Conservation (phyloP, 139 green algal genomes). For the Chlamydomonas sp. region DNA sequence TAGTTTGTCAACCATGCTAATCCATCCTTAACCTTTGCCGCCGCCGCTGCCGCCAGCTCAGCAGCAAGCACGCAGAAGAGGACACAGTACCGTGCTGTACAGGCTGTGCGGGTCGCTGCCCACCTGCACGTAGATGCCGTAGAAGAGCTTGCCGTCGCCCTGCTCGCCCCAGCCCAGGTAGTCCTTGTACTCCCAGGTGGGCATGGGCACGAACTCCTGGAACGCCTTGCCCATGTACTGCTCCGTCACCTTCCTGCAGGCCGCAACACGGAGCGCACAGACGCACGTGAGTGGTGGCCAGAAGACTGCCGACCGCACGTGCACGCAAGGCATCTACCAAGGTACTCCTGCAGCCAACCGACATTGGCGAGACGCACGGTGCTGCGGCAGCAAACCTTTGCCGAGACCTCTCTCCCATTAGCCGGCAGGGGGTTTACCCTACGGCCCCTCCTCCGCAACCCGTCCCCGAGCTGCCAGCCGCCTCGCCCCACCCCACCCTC, state of each 20-base stretch:
- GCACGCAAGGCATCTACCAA: too few relatives aligned
- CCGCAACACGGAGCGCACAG: neutral
- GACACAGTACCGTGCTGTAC: neutral
- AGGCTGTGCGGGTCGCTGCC: neutral
- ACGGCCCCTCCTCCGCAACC: neutral
- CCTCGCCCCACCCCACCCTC: neutral
- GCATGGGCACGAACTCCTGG: conserved; percentile 88
- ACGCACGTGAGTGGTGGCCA: neutral
- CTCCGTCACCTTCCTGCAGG: conserved; percentile 83
- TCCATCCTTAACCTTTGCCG: too few relatives aligned
- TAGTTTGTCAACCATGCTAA: too few relatives aligned
- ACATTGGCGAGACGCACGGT: neutral
- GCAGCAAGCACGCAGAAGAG: neutral
- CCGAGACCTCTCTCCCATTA: too few relatives aligned
- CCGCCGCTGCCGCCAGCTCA: too few relatives aligned
- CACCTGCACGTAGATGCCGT: conserved; percentile 92
- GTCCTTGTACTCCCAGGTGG: conserved; percentile 94
- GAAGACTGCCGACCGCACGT: neutral
- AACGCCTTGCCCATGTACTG: conserved; percentile 99
- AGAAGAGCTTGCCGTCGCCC: conserved; percentile 89
- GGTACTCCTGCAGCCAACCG: neutral
- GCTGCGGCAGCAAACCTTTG: too few relatives aligned
- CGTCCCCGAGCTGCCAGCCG: too few relatives aligned
- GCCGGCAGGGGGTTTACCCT: too few relatives aligned
- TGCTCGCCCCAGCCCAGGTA: conserved; percentile 99